Conservation (phyloP, 768 basidiomycete species). For the Boletus bicolor region DNA sequence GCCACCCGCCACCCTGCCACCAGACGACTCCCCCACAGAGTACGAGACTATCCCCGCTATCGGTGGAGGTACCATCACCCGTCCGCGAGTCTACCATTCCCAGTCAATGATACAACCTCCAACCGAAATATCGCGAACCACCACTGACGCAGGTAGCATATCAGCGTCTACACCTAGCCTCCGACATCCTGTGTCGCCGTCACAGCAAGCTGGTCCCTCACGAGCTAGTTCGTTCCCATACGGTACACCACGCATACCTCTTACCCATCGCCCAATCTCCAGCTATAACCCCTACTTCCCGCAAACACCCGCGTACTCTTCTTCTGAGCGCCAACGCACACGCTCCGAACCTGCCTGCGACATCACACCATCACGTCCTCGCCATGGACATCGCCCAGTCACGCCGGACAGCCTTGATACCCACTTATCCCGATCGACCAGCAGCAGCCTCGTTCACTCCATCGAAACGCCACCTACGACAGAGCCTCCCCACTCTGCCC, state of each 20-base stretch:
- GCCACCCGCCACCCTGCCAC: conserved; percentile 41
- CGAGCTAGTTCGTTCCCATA: conserved; percentile 8
- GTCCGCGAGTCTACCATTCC: conserved; percentile 82
- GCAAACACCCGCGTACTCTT: not conserved
- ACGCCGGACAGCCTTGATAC: conserved; percentile 54
- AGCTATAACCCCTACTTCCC: conserved; percentile 13
- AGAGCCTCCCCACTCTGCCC: conserved; percentile 23
- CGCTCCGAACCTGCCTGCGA: conserved; percentile 18
- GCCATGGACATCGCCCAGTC: conserved; percentile 32
- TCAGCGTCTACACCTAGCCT: not conserved
- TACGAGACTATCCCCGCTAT: conserved; percentile 91
- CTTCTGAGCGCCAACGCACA: conserved; percentile 4
- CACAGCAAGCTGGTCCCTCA: conserved; percentile 32
- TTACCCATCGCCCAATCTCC: conserved; percentile 22
- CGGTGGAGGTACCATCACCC: conserved; percentile 83
- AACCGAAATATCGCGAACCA: conserved; percentile 14
- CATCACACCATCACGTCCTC: conserved; percentile 24
- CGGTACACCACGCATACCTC: conserved; percentile 6
- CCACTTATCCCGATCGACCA: conserved; percentile 47
- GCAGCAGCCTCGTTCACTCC: conserved; percentile 42
- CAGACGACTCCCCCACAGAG: conserved; percentile 50
- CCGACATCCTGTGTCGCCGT: conserved; percentile 4
- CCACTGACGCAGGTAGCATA: conserved; percentile 57
- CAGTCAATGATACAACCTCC: conserved; percentile 70
- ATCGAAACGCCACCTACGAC: conserved; percentile 45